Base-by-base conservation (phyloP, 2,329 filamentous ascomycete species). In the Parastagonospora nodorum region DNA sequence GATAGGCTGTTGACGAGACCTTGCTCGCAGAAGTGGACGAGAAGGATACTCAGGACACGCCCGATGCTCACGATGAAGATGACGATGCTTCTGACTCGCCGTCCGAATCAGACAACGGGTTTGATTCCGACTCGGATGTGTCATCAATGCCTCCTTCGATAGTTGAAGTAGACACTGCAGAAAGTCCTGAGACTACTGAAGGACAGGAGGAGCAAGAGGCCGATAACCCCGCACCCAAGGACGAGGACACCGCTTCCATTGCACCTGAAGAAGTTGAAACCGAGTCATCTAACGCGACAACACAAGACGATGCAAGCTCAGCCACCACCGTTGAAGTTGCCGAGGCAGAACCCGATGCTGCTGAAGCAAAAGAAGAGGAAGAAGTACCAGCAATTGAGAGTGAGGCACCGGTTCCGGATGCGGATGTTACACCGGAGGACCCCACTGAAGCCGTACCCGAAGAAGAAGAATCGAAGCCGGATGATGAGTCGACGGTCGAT, bases 111-210 rank as follows among this genome's bases (percentile, higher is more conserved):
- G 50, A 51, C 9, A 41, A 48, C 5, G 44, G 50, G 16, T 39
- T 49, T 45, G 48, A 43, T 31, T 58, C 55, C 33, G 40, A n/a
- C 8, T 55, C 55, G 29, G 55, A 55, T 15, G 40, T 50, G n/a
- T 52, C 55, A 3, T 27, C 41, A 27, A 7, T 39, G 12, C 16
- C 35, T 10, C 38, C 38, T 8, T 8, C 38, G 10, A n/a, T 11
- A 11, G 9, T 35, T 29, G 38, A 29, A n/a, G 30, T 16, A 33
- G 19, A 11, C 14, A n/a, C 16, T 10, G 32, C 40, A 7, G 40
- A 32, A 8, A 31, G 7, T 32, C n/a, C 30, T 12, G 40, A 42
- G 24, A 32, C 7, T 32, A 8, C 28, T 31, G 29, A 31, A 8
- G 28, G n/a, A 15, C 30, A 30, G 10, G 30, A 30, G 9, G 30